A percentile compares a stretch with the other conserved stretches of the same genome.
Conservation (phyloP, 352 stramenopile species). For the Pythium grandisporangium region DNA sequence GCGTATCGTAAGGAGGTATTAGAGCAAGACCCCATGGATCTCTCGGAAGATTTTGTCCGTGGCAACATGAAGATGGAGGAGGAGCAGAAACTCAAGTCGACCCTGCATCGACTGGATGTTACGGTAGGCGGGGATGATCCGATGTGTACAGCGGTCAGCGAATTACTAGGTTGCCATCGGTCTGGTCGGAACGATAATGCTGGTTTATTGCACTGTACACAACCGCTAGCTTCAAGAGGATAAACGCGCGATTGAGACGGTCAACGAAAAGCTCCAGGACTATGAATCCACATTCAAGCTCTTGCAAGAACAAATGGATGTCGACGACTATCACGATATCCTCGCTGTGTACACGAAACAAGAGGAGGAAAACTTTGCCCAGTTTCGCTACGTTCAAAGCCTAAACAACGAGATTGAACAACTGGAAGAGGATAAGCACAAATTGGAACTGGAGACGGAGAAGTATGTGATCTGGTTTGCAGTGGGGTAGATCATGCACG, state of each 20-base stretch:
- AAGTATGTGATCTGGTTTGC: constrained; percentile 18
- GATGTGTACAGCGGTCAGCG: too few relatives aligned
- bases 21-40: constrained; percentile 57
- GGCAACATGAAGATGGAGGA: constrained; percentile 74
- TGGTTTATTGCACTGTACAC: too few relatives aligned
- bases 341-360: constrained; percentile 53
- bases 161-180: too few relatives aligned
- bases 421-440: constrained; percentile 69
- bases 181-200: too few relatives aligned
- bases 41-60: constrained; percentile 56
- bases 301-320: constrained; percentile 55
- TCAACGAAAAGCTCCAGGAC: constrained; percentile 65
- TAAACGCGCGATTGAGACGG: constrained; percentile 53
- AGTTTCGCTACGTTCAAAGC: constrained; percentile 74
- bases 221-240: constrained; percentile 68
- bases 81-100: constrained; percentile 65
- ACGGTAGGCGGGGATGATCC: constrained; percentile 30
- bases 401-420: constrained; percentile 76
- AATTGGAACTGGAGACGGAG: constrained; percentile 43
- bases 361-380: constrained; percentile 74
- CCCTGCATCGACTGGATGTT: constrained; percentile 44
- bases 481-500: not conserved
- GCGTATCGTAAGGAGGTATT: constrained; percentile 73
- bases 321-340: constrained; percentile 53
- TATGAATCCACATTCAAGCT: constrained; percentile 57